Evolutionary conservation across 2,329 filamentous ascomycete species (phyloP), one percentile per base, ranked within the genome.

Genomic region (Alternaria viburni): DNA sequence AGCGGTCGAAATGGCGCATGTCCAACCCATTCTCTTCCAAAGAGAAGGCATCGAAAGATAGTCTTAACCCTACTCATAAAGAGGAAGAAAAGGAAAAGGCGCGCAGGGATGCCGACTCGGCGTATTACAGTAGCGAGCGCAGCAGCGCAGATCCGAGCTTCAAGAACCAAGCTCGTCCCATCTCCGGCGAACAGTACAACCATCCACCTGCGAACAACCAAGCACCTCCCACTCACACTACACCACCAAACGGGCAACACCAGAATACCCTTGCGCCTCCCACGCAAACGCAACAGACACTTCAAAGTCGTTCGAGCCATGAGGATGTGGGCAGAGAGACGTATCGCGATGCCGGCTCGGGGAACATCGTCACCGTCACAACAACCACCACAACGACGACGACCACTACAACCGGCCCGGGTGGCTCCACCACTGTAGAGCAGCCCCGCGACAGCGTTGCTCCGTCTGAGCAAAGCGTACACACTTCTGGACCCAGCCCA

Each of bases 361-460:
- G 77, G 0, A 76, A 78, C 25, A 71, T 78, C 19, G 71, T 79
- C 4, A 78, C 76, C 6, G 74, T 75, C 4, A 78, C 74, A 9
- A 79, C 76, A 0, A 79, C 77, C 12, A 78, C 77, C 1, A 79
- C 76, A 2, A 79, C 77, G 1, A 79, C 77, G 1, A 79, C 77
- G 1, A 79, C 76, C 3, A 79, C 76, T 15, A 76, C 73, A 3
- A 78, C 76, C 12, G 76, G 76, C 0, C 76, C 76, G 13, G 77
- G 77, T 4, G 77, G 77, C 1, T 69, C 69, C 21, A 78, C 75
- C 11, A 79, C 76, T 10, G 74, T 78, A 32, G 69, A 77, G 44
- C 70, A 75, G 36, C 75, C 76, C 10, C 66, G 54, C 49, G 62
- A 64, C 10, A 66, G 62, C n/a, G 65, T 59, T 46, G 47, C 26